Conservation (phyloP, 1,139 yeast species). For the Scheffersomyces lignicola region DNA sequence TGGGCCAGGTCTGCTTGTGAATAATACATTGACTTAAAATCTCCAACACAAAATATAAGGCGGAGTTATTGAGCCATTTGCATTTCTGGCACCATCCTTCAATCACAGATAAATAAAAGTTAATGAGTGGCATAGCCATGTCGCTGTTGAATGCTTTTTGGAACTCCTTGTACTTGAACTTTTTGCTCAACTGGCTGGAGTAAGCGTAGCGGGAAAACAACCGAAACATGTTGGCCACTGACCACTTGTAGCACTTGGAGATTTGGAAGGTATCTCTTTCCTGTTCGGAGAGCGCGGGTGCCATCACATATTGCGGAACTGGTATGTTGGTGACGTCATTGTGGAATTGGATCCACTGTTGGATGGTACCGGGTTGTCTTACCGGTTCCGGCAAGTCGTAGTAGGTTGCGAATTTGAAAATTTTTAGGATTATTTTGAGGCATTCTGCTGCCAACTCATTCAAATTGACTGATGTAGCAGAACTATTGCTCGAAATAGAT, state of each 20-base stretch:
- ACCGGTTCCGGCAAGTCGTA: constrained; percentile 73
- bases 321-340: constrained; percentile 64
- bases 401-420: constrained; percentile 79
- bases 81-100: constrained; percentile 68
- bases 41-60: constrained; percentile 64
- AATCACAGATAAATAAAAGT: constrained; percentile 62
- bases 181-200: constrained; percentile 46
- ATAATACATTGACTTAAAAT: constrained; percentile 72
- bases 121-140: constrained; percentile 73
- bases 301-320: constrained; percentile 51
- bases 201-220: constrained; percentile 71
- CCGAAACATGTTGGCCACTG: constrained; percentile 74
- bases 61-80: constrained; percentile 70
- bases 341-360: constrained; percentile 79
- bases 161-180: constrained; percentile 53
- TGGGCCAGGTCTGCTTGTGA: constrained; percentile 67
- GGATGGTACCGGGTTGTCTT: constrained; percentile 57
- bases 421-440: constrained; percentile 72
- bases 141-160: constrained; percentile 46
- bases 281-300: constrained; percentile 25
- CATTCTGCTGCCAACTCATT: constrained; percentile 66
- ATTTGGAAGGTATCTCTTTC: constrained; percentile 40
- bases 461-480: too few relatives aligned
- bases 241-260: constrained; percentile 86
- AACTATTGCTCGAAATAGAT: constrained; percentile 29